phyloP scores from a whole-genome alignment of 164 flowering plant genomes.

The Kingdonia uniflora region DNA sequence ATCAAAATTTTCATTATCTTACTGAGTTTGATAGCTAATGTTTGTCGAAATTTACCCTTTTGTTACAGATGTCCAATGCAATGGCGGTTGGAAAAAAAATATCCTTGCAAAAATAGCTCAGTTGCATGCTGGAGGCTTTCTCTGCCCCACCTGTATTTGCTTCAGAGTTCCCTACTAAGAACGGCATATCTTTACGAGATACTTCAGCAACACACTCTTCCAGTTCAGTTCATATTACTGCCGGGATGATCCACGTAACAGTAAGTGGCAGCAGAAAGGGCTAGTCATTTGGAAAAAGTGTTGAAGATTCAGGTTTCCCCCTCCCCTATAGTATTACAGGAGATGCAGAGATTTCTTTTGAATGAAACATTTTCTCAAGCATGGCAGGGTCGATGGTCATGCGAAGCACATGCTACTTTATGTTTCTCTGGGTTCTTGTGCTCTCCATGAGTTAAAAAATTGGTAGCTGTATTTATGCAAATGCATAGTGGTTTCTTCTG shows the following conservation, averaged over 20 bases:
- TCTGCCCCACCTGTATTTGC: slow-evolving; percentile 65
- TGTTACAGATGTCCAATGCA: slow-evolving; percentile 30
- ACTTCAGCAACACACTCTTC: too few species aligned
- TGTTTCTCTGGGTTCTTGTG: too few species aligned
- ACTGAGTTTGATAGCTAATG: too few species aligned
- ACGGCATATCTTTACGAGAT: too few species aligned
- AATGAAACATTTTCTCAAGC: slow-evolving; percentile 15
- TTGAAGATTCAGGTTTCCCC: slow-evolving; percentile 22
- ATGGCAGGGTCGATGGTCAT: slow-evolving; percentile 23
- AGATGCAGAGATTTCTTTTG: too few species aligned
- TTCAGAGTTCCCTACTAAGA: slow-evolving; percentile 39
- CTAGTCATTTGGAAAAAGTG: slow-evolving; percentile 30
- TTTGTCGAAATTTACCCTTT: not conserved
- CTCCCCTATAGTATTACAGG: slow-evolving; percentile 24
- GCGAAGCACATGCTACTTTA: too few species aligned
- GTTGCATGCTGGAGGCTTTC: too few species aligned
- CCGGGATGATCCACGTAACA: slow-evolving; percentile 45
- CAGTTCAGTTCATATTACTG: too few species aligned
- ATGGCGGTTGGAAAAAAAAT: slow-evolving; percentile 6
- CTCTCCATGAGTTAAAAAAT: too few species aligned
- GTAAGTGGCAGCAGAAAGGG: slow-evolving; percentile 17
- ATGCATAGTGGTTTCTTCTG: too few species aligned
- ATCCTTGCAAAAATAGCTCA: slow-evolving; percentile 30
- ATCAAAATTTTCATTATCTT: too few species aligned
- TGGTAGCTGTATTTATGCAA: too few species aligned